Evolutionary conservation across 192 early-diverging fungal genomes (phyloP), one percentile per base, ranked within the genome.

Genomic region (Phlyctochytrium planicorne): DNA sequence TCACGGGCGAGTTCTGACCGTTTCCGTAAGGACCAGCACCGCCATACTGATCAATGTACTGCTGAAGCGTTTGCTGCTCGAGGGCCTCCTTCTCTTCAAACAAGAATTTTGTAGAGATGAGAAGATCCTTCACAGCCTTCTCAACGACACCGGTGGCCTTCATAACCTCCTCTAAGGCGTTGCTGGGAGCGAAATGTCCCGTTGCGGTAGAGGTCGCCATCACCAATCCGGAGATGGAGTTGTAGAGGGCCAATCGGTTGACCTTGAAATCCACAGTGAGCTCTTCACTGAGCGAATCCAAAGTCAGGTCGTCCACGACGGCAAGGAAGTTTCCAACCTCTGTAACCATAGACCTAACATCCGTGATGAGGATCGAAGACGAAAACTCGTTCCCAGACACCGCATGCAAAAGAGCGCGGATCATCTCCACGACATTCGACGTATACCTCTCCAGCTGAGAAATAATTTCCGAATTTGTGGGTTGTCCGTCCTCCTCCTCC

Each of bases 171-270:
- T 86, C 80, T 6, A 82, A 34, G 1, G 82, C 84, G 33, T 82
- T 79, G 29, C 73, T 63, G 30, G 83, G 79, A 23, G 84, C 75
- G 64, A 83, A 77, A 1, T 76, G 79, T 40, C 75, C 75, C 0
- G 88, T 81, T 0, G 86, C 82, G 3, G 77, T 72, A 34, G 84
- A 76, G 29, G 84, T 85, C 6, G 79, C 77, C 73, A 88, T 87
- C 36, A 88, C 83, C 20, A 91, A 68, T 20, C 78, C 77, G 1
- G 88, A 80, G 32, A 91, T 72, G 52, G 80, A 80, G 66, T 90
- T 87, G 80, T 86, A 89, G 30, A 91, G 72, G 2, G 72, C 64
- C 52, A 87, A 81, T 63, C 88, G 86, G 32, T 84, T 76, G 60
- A 78, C 71, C 60, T 85, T 84, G 70, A 91, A 87, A 17, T 90